Evolutionary conservation across 148 eudicot genomes (phyloP), one percentile per base, ranked within the genome.

Genomic region (Cornus suecica): DNA sequence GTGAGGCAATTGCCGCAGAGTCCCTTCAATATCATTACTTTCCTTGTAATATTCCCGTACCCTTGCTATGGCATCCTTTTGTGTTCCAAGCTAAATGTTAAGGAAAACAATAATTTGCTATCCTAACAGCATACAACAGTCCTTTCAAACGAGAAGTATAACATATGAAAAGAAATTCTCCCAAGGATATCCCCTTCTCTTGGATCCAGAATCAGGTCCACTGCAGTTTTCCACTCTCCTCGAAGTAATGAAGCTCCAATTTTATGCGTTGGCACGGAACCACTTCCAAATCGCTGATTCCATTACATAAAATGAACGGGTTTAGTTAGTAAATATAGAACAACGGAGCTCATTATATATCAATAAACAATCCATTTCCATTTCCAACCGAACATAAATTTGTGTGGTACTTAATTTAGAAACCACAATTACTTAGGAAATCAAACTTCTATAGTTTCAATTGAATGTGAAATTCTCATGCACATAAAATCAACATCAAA

Each of bases 141-240:
- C 48, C 58, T 30, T 48, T 54, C 45, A 28, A 54, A 60, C 42
- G 69, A 41, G 66, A 78, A 32, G 72, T 32, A 65, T 27, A 51
- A 11, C 22, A 73, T 20, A 61, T 13, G 7, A 78, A 72, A 13
- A 75, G 8, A 60, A 31, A 24, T 71, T 26, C 10, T 71, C 77
- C 23, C 74, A 91, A 92, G 97, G 98, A 94, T 94, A 94, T 94
- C 99, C 80, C 96, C 97, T 73, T 94, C 97, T 84, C 96, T 88
- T 67, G 99, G 99, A 83, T 94, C 99, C 84, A 94, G 94, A 82
- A 94, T 86, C 97, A 94, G 64, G 80, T 75, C 80, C 42, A 92
- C 87, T 32, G 92, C 97, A 42, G 76, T 76, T 82, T 85, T 86
- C 97, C 99, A 94, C 83, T 94, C 97, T 80, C 97, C 99, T 74